Conservation (phyloP, 768 basidiomycete species). For the Cyclocybe cylindracea region DNA sequence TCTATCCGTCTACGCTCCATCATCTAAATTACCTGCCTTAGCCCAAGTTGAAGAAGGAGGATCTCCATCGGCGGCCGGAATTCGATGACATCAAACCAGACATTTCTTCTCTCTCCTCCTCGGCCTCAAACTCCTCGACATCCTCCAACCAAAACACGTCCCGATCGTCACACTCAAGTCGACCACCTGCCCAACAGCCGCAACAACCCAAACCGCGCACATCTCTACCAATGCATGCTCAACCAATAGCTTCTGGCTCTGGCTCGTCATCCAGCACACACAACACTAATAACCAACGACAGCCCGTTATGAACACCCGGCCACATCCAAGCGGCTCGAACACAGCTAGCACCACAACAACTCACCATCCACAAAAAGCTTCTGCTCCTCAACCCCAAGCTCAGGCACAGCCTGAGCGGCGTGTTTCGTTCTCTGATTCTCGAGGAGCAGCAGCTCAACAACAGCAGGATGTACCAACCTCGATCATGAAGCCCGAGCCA, state of each 20-base stretch:
- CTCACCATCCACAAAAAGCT: conserved; percentile 11
- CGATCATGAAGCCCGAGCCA: conserved; percentile 1
- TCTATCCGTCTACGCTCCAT: background rate
- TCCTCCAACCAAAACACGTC: conserved; percentile 9
- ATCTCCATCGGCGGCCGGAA: conserved; percentile 71
- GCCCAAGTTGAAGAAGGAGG: conserved; percentile 69
- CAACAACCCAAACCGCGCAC: conserved; percentile 26
- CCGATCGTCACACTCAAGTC: conserved; percentile 6
- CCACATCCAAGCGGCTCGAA: conserved; percentile 12
- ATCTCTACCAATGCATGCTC: conserved; percentile 43
- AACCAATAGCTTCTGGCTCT: conserved; percentile 13
- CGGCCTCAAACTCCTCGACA: conserved; percentile 6
- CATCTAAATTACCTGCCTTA: conserved; percentile 23
- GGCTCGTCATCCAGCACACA: conserved; percentile 5
- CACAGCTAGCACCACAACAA: conserved; percentile 34
- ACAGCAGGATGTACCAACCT: background rate
- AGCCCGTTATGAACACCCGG: conserved; percentile 10
- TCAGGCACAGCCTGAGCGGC: conserved; percentile 10
- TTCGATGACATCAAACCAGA: conserved; percentile 51
- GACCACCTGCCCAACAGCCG: conserved; percentile 18
- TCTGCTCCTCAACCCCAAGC: conserved; percentile 8
- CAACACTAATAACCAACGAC: conserved; percentile 2
- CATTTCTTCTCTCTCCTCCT: conserved; percentile 7
- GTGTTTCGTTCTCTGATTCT: conserved; percentile 12
- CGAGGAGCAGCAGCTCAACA: conserved; percentile 9